A percentile compares a stretch with the other conserved stretches of the same genome.
These are phyloP conservation scores for Rhodomyrtus tomentosa DNA, from an alignment of 345 rosid genomes.

Conservation along the genomic window DNA sequence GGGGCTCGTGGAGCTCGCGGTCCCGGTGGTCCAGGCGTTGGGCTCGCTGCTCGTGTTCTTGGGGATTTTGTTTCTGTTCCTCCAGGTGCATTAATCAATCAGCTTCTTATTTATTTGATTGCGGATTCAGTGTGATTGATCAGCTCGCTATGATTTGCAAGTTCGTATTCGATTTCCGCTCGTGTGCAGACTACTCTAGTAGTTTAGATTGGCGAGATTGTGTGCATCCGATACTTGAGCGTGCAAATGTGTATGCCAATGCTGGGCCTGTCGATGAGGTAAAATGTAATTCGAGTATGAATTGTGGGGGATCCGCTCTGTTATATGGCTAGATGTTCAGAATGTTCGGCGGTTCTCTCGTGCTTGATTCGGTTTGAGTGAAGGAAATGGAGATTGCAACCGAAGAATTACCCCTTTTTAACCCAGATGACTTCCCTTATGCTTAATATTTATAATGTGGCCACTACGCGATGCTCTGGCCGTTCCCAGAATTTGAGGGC, in stretches of 20 bases:
- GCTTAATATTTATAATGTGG: neutral
- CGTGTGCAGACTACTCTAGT: neutral
- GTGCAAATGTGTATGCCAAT: neutral
- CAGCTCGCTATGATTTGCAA: neutral
- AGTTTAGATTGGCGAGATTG: neutral
- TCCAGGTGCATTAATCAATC: constrained; percentile 33
- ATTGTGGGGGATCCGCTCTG: neutral
- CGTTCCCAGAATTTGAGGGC: neutral
- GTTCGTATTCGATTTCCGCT: neutral
- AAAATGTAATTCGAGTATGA: neutral
- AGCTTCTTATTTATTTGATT: neutral
- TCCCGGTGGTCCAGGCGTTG: constrained; percentile 43
- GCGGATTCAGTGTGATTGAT: neutral
- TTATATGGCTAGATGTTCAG: neutral
- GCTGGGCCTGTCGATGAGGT: neutral
- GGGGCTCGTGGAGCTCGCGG: constrained; percentile 65
- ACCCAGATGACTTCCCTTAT: neutral
- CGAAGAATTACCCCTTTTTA: neutral
- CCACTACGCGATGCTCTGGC: neutral
- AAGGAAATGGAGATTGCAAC: neutral
- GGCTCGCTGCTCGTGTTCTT: constrained; percentile 55
- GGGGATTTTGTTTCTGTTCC: constrained; percentile 46
- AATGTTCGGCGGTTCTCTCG: neutral
- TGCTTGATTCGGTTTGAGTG: neutral
- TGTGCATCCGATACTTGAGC: neutral